Conservation (phyloP, 1,284 basidiomycete species). For the Phenoliferia sp. region DNA sequence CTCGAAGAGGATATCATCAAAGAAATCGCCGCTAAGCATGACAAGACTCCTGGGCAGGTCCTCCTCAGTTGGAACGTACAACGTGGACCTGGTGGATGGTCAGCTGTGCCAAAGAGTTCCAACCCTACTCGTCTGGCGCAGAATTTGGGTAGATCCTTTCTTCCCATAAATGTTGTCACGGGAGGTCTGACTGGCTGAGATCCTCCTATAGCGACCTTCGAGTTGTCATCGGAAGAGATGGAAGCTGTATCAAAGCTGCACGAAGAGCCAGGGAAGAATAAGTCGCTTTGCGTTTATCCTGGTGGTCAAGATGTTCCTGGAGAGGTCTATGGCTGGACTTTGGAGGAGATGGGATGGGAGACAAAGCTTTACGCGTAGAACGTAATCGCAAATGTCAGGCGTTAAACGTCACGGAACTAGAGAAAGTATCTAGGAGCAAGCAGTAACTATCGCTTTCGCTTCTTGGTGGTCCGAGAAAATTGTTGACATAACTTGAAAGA, state of each 20-base stretch:
- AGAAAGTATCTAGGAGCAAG: too few species aligned
- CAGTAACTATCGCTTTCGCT: too few species aligned
- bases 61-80: constrained; percentile 9
- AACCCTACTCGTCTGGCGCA: background rate
- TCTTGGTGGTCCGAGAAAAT: too few species aligned
- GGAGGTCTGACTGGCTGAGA: background rate
- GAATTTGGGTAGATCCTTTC: background rate
- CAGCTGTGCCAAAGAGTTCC: constrained; percentile 10
- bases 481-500: too few species aligned
- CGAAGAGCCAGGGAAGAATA: background rate
- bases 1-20: background rate
- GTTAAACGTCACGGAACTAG: too few species aligned
- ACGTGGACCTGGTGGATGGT: constrained; percentile 3
- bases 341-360: constrained; percentile 5
- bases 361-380: constrained; percentile 9
- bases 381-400: too few species aligned
- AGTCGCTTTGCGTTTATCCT: background rate
- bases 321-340: background rate
- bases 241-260: background rate
- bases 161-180: too few species aligned
- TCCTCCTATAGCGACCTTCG: background rate
- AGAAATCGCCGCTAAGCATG: background rate
- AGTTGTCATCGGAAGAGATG: background rate
- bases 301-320: background rate
- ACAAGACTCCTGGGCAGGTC: background rate